Evolutionary conservation across 306 rosid species (phyloP).

Genomic region (Delonix regia): DNA sequence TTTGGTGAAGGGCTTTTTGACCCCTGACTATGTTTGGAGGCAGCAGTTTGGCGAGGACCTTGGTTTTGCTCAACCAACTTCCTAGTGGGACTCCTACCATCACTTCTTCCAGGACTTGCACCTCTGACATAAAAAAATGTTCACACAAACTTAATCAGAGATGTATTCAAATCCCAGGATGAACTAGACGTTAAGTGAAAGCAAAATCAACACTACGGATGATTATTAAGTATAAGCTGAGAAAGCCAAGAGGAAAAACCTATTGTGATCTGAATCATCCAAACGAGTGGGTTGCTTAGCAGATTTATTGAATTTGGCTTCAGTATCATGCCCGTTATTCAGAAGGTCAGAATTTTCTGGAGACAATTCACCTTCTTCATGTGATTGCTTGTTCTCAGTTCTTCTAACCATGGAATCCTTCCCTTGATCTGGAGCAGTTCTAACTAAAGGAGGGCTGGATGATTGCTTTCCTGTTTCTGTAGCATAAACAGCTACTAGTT

Average conservation of each 20-base stretch:
- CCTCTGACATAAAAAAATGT: conserved; percentile 53
- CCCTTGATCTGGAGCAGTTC: conserved; percentile 39
- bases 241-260: conserved; percentile 55
- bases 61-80: conserved; percentile 48
- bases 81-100: conserved; percentile 44
- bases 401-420: conserved; percentile 46
- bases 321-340: conserved; percentile 59
- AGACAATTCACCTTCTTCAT: conserved; percentile 86
- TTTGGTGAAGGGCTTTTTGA: conserved; percentile 85
- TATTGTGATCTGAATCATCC: conserved; percentile 65
- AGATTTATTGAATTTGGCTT: conserved; percentile 50
- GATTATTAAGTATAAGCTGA: conserved; percentile 5
- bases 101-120: conserved; percentile 49
- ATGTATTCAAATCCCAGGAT: conserved; percentile 22
- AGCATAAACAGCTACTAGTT: conserved; percentile 43
- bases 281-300: conserved; percentile 49
- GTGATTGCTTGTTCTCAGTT: conserved; percentile 52
- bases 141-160: conserved; percentile 31
- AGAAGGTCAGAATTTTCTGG: conserved; percentile 61
- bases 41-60: conserved; percentile 54
- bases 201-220: conserved; percentile 9
- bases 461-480: conserved; percentile 58
- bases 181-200: conserved; percentile 8
- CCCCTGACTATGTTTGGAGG: conserved; percentile 50
- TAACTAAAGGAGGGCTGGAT: conserved; percentile 35